These are phyloP conservation scores for Neurospora sp. DNA, from an alignment of 495 filamentous ascomycete species.

Conservation along the genomic window DNA sequence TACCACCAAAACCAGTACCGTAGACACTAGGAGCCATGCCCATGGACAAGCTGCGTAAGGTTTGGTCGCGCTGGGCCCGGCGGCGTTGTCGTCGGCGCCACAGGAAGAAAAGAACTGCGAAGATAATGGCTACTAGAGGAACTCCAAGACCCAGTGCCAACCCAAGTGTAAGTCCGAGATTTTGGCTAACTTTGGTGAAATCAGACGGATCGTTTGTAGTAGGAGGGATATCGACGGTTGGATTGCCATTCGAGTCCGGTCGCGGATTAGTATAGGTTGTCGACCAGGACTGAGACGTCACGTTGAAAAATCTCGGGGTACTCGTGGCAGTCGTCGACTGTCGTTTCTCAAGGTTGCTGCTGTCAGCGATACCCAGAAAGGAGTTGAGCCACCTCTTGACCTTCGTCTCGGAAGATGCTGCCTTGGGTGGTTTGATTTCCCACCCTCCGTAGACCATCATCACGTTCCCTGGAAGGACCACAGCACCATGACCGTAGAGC, in stretches of 20 bases:
- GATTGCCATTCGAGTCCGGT: neutral
- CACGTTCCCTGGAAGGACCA: conserved; percentile 71
- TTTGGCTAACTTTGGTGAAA: conserved; percentile 1
- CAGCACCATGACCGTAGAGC: conserved; percentile 77
- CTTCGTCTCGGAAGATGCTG: neutral
- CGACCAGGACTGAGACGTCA: conserved; percentile 63
- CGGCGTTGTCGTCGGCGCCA: conserved; percentile 41
- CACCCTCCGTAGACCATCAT: conserved; percentile 89
- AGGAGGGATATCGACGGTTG: neutral
- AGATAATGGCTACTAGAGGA: conserved; percentile 46
- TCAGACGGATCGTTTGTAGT: neutral
- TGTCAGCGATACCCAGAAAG: neutral
- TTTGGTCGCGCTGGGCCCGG: conserved; percentile 24
- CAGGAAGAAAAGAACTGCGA: conserved; percentile 41
- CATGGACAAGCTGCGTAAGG: conserved; percentile 29
- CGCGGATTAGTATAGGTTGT: conserved; percentile 54
- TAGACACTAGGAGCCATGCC: conserved; percentile 13
- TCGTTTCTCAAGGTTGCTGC: conserved; percentile 8
- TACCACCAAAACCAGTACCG: conserved; percentile 12
- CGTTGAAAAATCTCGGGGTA: conserved; percentile 62
- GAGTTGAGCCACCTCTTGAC: neutral
- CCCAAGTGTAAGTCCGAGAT: conserved; percentile 43
- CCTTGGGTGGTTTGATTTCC: conserved; percentile 34
- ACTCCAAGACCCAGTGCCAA: conserved; percentile 69
- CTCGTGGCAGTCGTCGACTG: conserved; percentile 26